Conservation (phyloP, 768 basidiomycete species). For the Vararia minispora region DNA sequence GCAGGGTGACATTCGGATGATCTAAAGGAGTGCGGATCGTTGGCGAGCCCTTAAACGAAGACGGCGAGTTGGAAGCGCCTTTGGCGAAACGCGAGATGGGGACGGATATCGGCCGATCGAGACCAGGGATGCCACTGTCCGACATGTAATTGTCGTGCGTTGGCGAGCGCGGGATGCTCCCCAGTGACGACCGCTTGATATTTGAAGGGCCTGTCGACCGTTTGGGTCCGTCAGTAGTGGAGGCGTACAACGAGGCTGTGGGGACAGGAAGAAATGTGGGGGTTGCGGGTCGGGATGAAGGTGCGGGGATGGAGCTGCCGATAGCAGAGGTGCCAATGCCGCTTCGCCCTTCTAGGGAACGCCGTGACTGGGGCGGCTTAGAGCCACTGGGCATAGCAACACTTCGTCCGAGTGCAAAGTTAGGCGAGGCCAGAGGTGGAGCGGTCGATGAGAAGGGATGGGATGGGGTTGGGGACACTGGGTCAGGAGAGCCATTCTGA, state of each 20-base stretch:
- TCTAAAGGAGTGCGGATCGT: slow-evolving; percentile 5
- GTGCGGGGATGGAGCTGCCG: slow-evolving; percentile 51
- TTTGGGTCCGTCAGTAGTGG: slow-evolving; percentile 32
- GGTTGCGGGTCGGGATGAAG: slow-evolving; percentile 60
- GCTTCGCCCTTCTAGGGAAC: slow-evolving; percentile 35
- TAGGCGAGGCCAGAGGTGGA: too few relatives aligned
- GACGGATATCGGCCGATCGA: slow-evolving; percentile 1
- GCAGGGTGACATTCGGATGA: slow-evolving; percentile 19
- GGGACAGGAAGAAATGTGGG: slow-evolving; percentile 73
- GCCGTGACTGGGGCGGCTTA: slow-evolving; percentile 61
- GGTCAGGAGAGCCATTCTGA: slow-evolving; percentile 33
- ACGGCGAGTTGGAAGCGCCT: neutral
- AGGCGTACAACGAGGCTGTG: slow-evolving; percentile 34
- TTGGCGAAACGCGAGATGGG: neutral
- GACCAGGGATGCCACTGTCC: slow-evolving; percentile 9
- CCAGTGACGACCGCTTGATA: slow-evolving; percentile 54
- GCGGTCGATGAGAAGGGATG: slow-evolving; percentile 37
- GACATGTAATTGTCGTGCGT: slow-evolving; percentile 6
- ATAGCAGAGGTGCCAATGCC: slow-evolving; percentile 41
- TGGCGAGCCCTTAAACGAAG: slow-evolving; percentile 6
- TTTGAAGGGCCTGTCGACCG: slow-evolving; percentile 46
- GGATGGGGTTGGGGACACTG: slow-evolving; percentile 43
- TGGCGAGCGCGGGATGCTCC: slow-evolving; percentile 27
- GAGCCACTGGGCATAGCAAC: slow-evolving; percentile 31
- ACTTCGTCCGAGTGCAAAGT: slow-evolving; percentile 31